A percentile compares a stretch with the other conserved stretches of the same genome.
phyloP scores from a whole-genome alignment of 805 yeast species.

The Kluyveromyces lactis region DNA sequence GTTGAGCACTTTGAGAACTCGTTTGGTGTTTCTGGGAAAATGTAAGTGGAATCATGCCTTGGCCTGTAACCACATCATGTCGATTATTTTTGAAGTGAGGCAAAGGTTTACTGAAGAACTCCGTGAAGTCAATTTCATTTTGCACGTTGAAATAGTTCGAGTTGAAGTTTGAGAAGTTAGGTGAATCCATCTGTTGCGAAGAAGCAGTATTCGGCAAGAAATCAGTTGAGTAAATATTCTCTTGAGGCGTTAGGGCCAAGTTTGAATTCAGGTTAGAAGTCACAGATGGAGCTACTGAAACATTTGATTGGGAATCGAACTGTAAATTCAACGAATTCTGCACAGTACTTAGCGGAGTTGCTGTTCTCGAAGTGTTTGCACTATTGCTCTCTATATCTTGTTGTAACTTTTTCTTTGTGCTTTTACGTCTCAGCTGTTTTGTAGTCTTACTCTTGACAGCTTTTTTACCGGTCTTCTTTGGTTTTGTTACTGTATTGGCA shows the following conservation, averaged over 20 bases:
- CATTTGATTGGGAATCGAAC: background rate
- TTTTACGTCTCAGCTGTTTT: conserved; percentile 4
- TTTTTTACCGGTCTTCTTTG: conserved; percentile 5
- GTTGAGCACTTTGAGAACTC: background rate
- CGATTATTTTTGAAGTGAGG: conserved; percentile 8
- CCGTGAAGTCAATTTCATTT: conserved; percentile 30
- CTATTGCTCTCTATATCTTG: conserved; percentile 3
- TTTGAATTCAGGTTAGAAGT: background rate
- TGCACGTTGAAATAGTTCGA: conserved; percentile 10
- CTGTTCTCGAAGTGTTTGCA: conserved; percentile 1
- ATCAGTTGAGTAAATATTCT: background rate
- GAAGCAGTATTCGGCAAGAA: background rate
- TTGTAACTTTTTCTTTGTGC: conserved; percentile 2
- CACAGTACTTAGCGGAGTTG: conserved; percentile 3
- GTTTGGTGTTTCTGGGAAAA: background rate
- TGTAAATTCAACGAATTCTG: background rate
- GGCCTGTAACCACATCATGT: background rate
- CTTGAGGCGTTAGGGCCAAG: background rate
- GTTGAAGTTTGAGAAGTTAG: background rate
- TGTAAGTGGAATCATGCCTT: background rate
- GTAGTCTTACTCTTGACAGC: conserved; percentile 1
- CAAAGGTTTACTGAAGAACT: conserved; percentile 22
- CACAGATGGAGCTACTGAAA: background rate
- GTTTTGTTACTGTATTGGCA: conserved; percentile 8
- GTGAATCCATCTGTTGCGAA: background rate